Evolutionary conservation across 345 rosid genomes (phyloP).

Genomic region (Carallia pectinifolia): DNA sequence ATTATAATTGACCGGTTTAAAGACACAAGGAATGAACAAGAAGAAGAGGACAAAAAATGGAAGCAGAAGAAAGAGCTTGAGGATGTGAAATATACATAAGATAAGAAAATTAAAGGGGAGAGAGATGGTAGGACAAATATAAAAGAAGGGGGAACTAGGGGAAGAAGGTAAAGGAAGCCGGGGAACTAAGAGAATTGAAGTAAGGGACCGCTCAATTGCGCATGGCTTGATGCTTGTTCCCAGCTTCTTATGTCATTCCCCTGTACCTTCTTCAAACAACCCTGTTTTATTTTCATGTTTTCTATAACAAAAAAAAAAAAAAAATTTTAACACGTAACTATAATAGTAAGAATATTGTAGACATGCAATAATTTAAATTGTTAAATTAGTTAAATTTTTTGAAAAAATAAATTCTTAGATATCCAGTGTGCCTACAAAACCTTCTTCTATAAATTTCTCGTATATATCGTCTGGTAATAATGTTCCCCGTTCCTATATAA

Average conservation of each 20-base stretch:
- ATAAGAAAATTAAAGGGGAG: neutral
- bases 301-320: too few species aligned
- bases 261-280: conserved; percentile 11
- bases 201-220: conserved; percentile 86
- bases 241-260: conserved; percentile 49
- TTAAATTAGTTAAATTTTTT: too few species aligned
- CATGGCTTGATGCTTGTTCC: conserved; percentile 77
- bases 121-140: conserved; percentile 28
- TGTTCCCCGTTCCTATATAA: too few species aligned
- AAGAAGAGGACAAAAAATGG: neutral
- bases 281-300: neutral
- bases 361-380: too few species aligned
- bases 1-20: neutral
- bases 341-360: too few species aligned
- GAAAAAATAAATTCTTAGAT: too few species aligned
- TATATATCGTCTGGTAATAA: too few species aligned
- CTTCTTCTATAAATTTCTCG: too few species aligned
- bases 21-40: neutral
- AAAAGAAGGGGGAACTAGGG: conserved; percentile 17
- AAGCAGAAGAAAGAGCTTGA: too few species aligned
- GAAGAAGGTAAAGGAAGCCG: neutral
- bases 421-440: too few species aligned
- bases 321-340: too few species aligned
- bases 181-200: neutral
- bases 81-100: too few species aligned